phyloP scores from a whole-genome alignment of 192 early-diverging fungal genomes.

The Phlyctochytrium bullatum region DNA sequence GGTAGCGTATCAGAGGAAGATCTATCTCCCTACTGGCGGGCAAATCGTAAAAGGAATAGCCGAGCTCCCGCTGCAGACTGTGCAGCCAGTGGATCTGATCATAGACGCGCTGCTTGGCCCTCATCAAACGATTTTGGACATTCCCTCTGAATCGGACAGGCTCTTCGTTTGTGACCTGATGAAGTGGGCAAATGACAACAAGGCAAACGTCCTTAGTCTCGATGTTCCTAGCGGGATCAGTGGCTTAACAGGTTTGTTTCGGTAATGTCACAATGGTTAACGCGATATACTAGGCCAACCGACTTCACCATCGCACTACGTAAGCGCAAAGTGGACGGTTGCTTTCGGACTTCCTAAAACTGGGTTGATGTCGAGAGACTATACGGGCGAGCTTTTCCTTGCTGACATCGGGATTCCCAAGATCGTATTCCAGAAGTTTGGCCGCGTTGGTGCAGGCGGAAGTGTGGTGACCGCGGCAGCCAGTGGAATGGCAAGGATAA shows the following conservation, averaged over 20 bases:
- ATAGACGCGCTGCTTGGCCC: slow-evolving; percentile 70
- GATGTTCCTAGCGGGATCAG: slow-evolving; percentile 71
- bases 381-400: slow-evolving; percentile 71
- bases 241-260: slow-evolving; percentile 42
- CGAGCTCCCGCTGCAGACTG: slow-evolving; percentile 55
- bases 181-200: slow-evolving; percentile 68
- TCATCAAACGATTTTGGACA: slow-evolving; percentile 54
- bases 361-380: slow-evolving; percentile 52
- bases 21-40: slow-evolving; percentile 49
- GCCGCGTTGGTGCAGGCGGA: slow-evolving; percentile 30
- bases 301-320: slow-evolving; percentile 48
- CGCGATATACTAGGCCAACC: slow-evolving; percentile 42
- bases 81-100: slow-evolving; percentile 59
- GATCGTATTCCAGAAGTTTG: slow-evolving; percentile 56
- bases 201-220: slow-evolving; percentile 52
- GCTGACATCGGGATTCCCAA: slow-evolving; percentile 75
- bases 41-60: slow-evolving; percentile 35
- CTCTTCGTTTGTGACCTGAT: slow-evolving; percentile 56
- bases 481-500: slow-evolving; percentile 2
- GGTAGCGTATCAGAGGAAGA: slow-evolving; percentile 46
- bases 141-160: slow-evolving; percentile 42
- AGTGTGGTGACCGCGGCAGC: not conserved
- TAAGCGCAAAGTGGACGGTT: slow-evolving; percentile 74
- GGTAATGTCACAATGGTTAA: slow-evolving; percentile 12
- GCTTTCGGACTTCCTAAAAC: slow-evolving; percentile 71